phyloP scores from a whole-genome alignment of 257 asterid genomes.

The Cinchona pubescens region DNA sequence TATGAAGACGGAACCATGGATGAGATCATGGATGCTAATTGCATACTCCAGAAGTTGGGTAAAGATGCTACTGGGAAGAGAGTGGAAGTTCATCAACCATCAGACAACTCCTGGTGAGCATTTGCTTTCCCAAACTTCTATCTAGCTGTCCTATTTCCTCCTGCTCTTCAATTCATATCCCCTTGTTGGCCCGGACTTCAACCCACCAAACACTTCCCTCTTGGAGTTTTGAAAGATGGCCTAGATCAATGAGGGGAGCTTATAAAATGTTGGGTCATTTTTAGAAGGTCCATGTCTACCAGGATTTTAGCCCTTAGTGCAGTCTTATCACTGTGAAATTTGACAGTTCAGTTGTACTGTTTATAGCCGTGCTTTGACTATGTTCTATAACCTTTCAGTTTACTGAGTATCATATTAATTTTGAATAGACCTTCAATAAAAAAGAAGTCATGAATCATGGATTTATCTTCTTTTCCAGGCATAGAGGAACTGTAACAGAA shows the following conservation, averaged over 20 bases:
- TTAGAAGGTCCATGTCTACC: neutral
- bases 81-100: conserved; percentile 85
- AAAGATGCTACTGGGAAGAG: conserved; percentile 95
- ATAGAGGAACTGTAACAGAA: conserved; percentile 56
- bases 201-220: neutral
- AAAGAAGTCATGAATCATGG: neutral
- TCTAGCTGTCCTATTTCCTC: neutral
- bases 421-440: neutral
- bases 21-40: conserved; percentile 79
- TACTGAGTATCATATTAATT: neutral
- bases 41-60: conserved; percentile 94
- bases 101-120: conserved; percentile 75
- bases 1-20: conserved; percentile 54
- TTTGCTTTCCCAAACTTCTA: neutral
- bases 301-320: neutral
- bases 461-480: conserved; percentile 34
- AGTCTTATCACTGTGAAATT: neutral
- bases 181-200: neutral
- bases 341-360: neutral
- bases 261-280: conserved; percentile 3
- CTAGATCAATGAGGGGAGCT: neutral
- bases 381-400: neutral
- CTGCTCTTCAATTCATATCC: too few relatives aligned
- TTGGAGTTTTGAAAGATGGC: neutral
- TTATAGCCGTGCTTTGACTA: neutral